Percentiles rank a stretch among this genome's conserved stretches.
Conservation (phyloP, 2,329 filamentous ascomycete genomes). For the Dryadomyces sulphureus region DNA sequence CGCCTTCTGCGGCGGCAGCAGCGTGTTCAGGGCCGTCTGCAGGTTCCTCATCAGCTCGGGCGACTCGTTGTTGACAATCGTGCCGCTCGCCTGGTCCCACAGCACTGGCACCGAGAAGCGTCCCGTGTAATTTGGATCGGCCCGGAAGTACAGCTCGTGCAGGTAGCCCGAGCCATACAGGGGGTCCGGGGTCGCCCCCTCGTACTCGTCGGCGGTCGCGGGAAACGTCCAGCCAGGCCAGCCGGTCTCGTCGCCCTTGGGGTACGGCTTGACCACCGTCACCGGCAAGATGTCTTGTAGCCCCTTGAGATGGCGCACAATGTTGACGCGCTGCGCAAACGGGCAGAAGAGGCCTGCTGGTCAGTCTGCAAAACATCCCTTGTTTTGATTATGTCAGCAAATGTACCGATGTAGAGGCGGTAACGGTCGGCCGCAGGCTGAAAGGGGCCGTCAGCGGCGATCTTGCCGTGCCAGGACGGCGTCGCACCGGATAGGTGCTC, state of each 20-base stretch:
- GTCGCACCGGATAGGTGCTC: slow-evolving; percentile 11
- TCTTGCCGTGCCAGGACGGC: slow-evolving; percentile 16
- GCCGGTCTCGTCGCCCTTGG: slow-evolving; percentile 47
- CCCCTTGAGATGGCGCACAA: slow-evolving; percentile 42
- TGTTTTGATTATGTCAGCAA: neutral
- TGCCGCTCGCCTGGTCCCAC: slow-evolving; percentile 43
- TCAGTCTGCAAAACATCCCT: slow-evolving; percentile 4
- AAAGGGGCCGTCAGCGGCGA: slow-evolving; percentile 13
- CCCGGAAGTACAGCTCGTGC: slow-evolving; percentile 48
- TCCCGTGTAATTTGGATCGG: slow-evolving; percentile 43
- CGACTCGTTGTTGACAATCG: slow-evolving; percentile 47
- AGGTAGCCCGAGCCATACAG: slow-evolving; percentile 43
- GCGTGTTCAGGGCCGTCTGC: slow-evolving; percentile 36
- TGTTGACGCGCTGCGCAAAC: slow-evolving; percentile 45
- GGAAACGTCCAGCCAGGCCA: slow-evolving; percentile 52
- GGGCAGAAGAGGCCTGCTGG: slow-evolving; percentile 45
- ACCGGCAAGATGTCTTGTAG: slow-evolving; percentile 37
- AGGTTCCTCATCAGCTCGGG: slow-evolving; percentile 42
- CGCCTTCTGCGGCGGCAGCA: slow-evolving; percentile 25
- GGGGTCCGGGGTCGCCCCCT: slow-evolving; percentile 42
- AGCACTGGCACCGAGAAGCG: slow-evolving; percentile 45
- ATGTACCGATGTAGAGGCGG: slow-evolving; percentile 15
- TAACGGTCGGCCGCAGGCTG: slow-evolving; percentile 14
- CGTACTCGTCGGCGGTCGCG: slow-evolving; percentile 33
- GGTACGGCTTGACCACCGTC: slow-evolving; percentile 48